Base-by-base conservation (phyloP, 495 filamentous ascomycete genomes). In the Aspergillus diversus region DNA sequence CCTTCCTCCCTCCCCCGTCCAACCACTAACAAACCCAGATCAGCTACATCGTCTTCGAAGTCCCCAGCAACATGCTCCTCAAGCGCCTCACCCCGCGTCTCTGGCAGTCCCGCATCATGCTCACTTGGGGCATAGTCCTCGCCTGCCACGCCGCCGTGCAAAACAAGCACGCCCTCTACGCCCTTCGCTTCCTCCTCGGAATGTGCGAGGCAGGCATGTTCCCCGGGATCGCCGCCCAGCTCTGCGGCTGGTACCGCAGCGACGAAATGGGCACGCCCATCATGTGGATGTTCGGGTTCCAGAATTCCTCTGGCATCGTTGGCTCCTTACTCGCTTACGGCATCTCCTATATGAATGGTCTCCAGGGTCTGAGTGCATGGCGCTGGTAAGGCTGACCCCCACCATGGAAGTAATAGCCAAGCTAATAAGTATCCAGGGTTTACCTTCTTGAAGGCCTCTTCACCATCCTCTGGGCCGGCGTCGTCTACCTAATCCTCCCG, bases 201-300 rank as follows among this genome's bases (percentile, higher is more conserved):
- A 66, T 77, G 61, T 53, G 73, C 58, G 76, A 79, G 47, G 75
- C 76, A 8, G 76, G 76, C 1, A 69, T 77, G 60, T 79, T 76
- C 37, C 75, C 76, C 0, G 76, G 76, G 12, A 57, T 79, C 5
- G 65, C 72, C 12, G 68, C 71, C 12, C 75, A 79, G 56, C 64
- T 79, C 21, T 73, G 65, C 46, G 66, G 64, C 37, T 79, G 76
- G 76, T 79, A 79, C 60, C 69, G 75, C 4, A 72, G 68, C 1
- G 75, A 77, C 35, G 75, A 77, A 60, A 74, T 79, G 73, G 72
- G 67, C 1, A 70, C 57, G 33, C 69, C 63, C 0, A 63, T 69
- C 34, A 67, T 61, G 54, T 70, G 71, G 73, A 73, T 73, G 69
- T 76, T 65, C 65, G 69, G 42, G 17, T 59, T 66, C n/a, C 67